Base-by-base conservation (phyloP, 352 stramenopile genomes). In the Thalassiosira livingstoniorum region DNA sequence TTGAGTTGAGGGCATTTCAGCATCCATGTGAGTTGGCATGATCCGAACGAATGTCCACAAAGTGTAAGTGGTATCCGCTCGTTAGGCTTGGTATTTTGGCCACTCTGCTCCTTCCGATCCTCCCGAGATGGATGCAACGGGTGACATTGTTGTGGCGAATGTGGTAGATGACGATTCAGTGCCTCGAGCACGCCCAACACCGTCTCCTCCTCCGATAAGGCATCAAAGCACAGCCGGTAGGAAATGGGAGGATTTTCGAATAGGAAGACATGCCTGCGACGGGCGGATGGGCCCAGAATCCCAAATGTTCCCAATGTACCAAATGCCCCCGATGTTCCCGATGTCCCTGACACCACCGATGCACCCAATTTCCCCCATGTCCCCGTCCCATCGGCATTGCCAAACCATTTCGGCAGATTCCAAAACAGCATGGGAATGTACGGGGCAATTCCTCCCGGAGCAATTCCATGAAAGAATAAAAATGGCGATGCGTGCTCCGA, bases 381-480 rank as follows among this genome's bases (percentile, higher is more conserved):
- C n/a, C n/a, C n/a, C n/a, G n/a, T n/a, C n/a, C n/a, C n/a, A n/a
- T n/a, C n/a, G n/a, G n/a, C n/a, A n/a, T n/a, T n/a, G n/a, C n/a
- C n/a, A n/a, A n/a, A n/a, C n/a, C n/a, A n/a, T n/a, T n/a, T n/a
- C n/a, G n/a, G n/a, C n/a, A n/a, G n/a, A n/a, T n/a, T n/a, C n/a
- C n/a, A n/a, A 13, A 94, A 37, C 73, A 90, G 43, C 76, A 94
- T 89, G 1, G 91, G 91, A 13, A 93, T 31, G 55, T 95, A 95
- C 11, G 83, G 68, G 27, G 78, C 74, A 35, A 87, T 47, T 55
- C 91, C 89, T 68, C 85, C 88, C 29, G 92, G 89, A 10, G 87
- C 88, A 72, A 96, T 95, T 11, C 92, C 92, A 87, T 96, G 92
- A 71, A 94, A 93, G 72, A 96, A 95, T 18, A 96, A 69, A 10